Base-by-base conservation (phyloP, 352 stramenopile species). In the Globisporangium abappressorium region DNA sequence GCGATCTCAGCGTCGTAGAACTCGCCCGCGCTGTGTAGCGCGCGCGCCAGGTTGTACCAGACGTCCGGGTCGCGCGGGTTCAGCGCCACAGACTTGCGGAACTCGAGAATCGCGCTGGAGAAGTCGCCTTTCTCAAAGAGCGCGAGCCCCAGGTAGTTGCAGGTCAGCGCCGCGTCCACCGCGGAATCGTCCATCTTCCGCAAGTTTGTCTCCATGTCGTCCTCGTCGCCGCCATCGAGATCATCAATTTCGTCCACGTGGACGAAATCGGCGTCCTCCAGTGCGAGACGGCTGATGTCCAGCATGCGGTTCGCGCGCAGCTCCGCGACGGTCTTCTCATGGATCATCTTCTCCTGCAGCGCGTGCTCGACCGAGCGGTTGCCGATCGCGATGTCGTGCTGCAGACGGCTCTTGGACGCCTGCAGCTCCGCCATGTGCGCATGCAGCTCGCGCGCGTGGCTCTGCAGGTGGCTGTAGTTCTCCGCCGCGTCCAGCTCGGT, bases 21-120 rank as follows among this genome's bases (percentile, higher is more conserved):
- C 64, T 93, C 79, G 24, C 78, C 73, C 9, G 75, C 75, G 7
- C 71, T 74, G 47, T 92, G 82, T 14, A 94, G 75, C 11, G 83
- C 78, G 28, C 84, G 80, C 3, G 81, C 87, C 43, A 95, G 70
- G 33, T 89, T 91, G 62, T 91, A 90, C 87, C 85, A 94, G 18
- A 87, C 84, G 46, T 91, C 83, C 24, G 83, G 62, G 54, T 94
- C 82, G 49, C 82, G 76, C n/a, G 80, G 71, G 64, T 93, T 78
- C 56, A 84, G 67, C 34, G 81, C 79, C 15, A 92, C 75, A 0
- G 85, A 93, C 64, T 90, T 88, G 65, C 86, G 87, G 53, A 95
- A 77, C 65, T 94, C 87, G 15, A 73, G 62, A 3, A 89, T 76
- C 14, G 87, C 87, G 33, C 67, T 81, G 30, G 38, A 69, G 46